Evolutionary conservation across 345 rosid genomes (phyloP).

Genomic region (Ceriops decandra): DNA sequence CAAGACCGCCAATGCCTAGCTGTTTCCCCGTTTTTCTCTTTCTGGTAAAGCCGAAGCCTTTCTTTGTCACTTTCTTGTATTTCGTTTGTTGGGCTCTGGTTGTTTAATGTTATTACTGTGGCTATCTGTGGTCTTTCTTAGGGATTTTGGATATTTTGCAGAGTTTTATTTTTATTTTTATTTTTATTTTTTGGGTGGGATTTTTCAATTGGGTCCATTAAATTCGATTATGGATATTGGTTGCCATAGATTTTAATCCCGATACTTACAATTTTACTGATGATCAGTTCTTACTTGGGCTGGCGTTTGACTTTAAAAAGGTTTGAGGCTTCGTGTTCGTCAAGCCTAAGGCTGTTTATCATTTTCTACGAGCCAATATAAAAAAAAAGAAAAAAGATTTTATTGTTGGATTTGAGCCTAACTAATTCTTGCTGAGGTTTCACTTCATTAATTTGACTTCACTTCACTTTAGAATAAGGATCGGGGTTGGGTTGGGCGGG

Average conservation of each 20-base stretch:
- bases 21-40: background rate
- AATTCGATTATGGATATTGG: background rate
- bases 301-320: background rate
- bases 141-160: background rate
- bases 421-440: background rate
- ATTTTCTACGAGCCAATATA: background rate
- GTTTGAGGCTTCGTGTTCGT: background rate
- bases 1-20: constrained; percentile 75
- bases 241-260: background rate
- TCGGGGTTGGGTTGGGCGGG: too few relatives aligned
- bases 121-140: background rate
- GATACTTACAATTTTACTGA: background rate
- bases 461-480: too few relatives aligned
- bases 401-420: background rate
- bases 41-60: background rate
- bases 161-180: too few relatives aligned
- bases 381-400: background rate
- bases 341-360: background rate
- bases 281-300: background rate
- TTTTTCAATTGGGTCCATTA: background rate
- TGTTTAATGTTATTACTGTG: background rate
- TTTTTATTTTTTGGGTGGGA: background rate
- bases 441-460: background rate
- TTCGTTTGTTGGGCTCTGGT: background rate
- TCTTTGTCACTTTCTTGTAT: background rate